Base-by-base conservation (phyloP, 352 stramenopile genomes). In the Globisporangium alternatum region DNA sequence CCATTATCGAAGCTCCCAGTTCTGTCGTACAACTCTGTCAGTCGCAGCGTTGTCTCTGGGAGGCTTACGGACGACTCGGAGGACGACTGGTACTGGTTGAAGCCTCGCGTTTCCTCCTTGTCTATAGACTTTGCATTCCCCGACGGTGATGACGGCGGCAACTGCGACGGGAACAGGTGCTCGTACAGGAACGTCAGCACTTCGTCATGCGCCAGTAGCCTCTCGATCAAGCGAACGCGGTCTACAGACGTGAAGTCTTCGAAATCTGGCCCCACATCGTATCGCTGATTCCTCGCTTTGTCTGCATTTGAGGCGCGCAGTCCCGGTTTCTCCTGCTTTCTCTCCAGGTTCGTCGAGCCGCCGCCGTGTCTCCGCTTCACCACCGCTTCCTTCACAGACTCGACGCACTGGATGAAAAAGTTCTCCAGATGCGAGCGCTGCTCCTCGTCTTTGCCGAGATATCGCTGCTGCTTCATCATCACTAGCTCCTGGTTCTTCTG, bases 331-430 rank as follows among this genome's bases (percentile, higher is more conserved):
- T 65, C 56, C 4, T 69, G 74, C 53, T 76, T 78, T n/a, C 60
- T 31, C 3, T 70, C 67, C 12, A 65, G 31, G 3, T 10, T 22
- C 21, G 33, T 39, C 2, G 28, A 43, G 0, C 41, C 22, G 9
- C 71, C 25, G 10, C 69, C 79, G 8, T 76, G 69, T 62, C 84
- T 64, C 60, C 76, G 69, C 56, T 69, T 55, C 7, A 86, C 72
- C 52, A 91, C 83, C 58, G 93, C 85, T 3, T 88, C 77, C 66
- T 95, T 96, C 35, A 96, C 81, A 0, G 84, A 82, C 10, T 95
- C 78, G n/a, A 97, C 68, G 65, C 86, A 95, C 60, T 89, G 74
- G 51, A 93, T 66, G 52, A 96, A 95, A 41, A 95, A 89, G 21
- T 75, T 76, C 59, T 95, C 82, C 22, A 95, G 66, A 17, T 78